Conservation (phyloP, 2,329 filamentous ascomycete species). For the Seiridium cupressi region DNA sequence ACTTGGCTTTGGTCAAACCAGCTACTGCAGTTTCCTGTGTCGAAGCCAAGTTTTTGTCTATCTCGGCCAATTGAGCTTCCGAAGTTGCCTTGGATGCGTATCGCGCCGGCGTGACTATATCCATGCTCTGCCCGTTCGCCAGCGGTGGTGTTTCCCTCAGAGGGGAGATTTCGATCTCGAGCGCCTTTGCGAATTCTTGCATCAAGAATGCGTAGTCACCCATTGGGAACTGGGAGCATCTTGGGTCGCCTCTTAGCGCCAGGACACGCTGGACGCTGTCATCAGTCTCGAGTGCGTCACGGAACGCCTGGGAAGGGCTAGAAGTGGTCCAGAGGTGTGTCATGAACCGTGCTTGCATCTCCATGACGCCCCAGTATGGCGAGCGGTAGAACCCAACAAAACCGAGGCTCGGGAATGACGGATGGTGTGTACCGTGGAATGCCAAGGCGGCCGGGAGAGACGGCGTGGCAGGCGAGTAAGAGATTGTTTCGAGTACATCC, state of each 20-base stretch:
- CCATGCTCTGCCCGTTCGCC: slow-evolving; percentile 42
- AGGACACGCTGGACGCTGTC: slow-evolving; percentile 44
- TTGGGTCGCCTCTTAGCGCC: slow-evolving; percentile 49
- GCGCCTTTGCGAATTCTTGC: slow-evolving; percentile 63
- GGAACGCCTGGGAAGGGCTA: slow-evolving; percentile 23
- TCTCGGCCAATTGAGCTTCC: slow-evolving; percentile 36
- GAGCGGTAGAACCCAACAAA: slow-evolving; percentile 84
- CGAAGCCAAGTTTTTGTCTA: slow-evolving; percentile 41
- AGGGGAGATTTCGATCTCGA: slow-evolving; percentile 48
- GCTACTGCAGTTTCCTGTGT: slow-evolving; percentile 40
- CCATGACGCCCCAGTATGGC: slow-evolving; percentile 84
- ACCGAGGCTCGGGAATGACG: slow-evolving; percentile 61
- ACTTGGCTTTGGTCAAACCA: slow-evolving; percentile 43
- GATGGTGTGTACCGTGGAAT: slow-evolving; percentile 64
- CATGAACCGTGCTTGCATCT: slow-evolving; percentile 77
- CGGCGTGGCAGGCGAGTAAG: slow-evolving; percentile 52
- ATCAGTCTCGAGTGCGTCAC: slow-evolving; percentile 41
- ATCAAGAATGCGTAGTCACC: slow-evolving; percentile 77
- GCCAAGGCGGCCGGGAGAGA: slow-evolving; percentile 66
- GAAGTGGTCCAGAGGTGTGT: slow-evolving; percentile 54
- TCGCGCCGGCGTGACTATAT: slow-evolving; percentile 55
- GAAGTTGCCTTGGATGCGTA: slow-evolving; percentile 41
- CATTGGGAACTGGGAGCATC: slow-evolving; percentile 74
- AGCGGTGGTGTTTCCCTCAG: slow-evolving; percentile 35
- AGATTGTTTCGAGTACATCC: slow-evolving; percentile 53